Evolutionary conservation across 2,329 filamentous ascomycete species (phyloP), one percentile per base, ranked within the genome.

Genomic region (Sporothrix protearum): DNA sequence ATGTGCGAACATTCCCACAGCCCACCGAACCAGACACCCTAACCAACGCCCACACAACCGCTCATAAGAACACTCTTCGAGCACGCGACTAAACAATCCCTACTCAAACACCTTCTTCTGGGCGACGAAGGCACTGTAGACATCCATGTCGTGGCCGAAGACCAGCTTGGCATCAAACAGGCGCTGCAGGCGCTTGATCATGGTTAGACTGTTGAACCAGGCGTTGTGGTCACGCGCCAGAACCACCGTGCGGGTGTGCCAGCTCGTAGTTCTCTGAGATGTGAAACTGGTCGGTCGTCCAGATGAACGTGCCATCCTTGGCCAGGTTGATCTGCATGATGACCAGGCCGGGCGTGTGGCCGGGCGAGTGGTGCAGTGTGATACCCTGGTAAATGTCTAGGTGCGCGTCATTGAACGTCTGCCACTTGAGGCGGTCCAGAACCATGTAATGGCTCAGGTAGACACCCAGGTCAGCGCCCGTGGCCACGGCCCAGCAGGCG

Each of bases 311-410:
- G 49, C 71, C 67, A 49, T 72, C 67, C 28, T 53, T 59, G 12
- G 67, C 45, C 19, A 72, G 67, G 12, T 72, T 72, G 8, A 72
- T 59, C 66, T 72, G 71, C 71, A 72, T 72, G n/a, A 72, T 72
- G 28, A 28, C 45, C 19, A 70, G 49, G 28, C 71, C 71, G 6
- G 71, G 71, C 12, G 71, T 72, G 59, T 72, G 67, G 25, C 67
- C 71, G 5, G 71, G 71, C 2, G 57, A 59, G 71, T 72, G 71
- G 47, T 72, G 71, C 39, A 72, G 59, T 14, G 67, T 57, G 36
- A 72, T 72, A 22, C 71, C 67, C 30, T 70, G 71, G 39, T 57
- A 72, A 1, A 72, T 19, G 25, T 72, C 71, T 1, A 72, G 71
- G 49, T 72, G 71, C 14, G 71, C 67, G 22, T 72, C 67, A 22